These are phyloP conservation scores for Rauvolfia tetraphylla DNA, from an alignment of 257 asterid species.

Conservation along the genomic window DNA sequence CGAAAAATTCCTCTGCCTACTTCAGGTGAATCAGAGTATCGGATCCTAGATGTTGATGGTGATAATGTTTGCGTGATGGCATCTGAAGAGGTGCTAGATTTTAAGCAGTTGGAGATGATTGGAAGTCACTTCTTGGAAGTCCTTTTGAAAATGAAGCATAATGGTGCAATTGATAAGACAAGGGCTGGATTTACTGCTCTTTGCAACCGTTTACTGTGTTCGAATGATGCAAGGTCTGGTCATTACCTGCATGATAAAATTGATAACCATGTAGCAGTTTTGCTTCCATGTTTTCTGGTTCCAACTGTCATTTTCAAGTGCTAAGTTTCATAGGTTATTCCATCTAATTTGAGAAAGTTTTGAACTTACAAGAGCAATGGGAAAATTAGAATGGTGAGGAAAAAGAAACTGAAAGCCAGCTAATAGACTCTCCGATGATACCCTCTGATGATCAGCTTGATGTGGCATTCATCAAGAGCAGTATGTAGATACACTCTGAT, in stretches of 20 bases:
- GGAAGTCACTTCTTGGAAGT: conserved; percentile 95
- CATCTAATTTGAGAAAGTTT: background rate
- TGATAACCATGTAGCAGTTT: background rate
- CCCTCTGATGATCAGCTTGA: too few species aligned
- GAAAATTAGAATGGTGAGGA: background rate
- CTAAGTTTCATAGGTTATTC: background rate
- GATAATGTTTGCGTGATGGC: conserved; percentile 24
- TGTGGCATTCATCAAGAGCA: background rate
- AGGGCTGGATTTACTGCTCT: conserved; percentile 99
- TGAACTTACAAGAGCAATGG: background rate
- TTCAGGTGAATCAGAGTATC: conserved; percentile 42
- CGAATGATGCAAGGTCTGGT: conserved; percentile 79
- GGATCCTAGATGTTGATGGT: conserved; percentile 26
- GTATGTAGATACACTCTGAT: background rate
- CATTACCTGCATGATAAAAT: background rate
- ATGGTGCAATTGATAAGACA: conserved; percentile 96
- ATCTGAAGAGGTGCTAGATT: conserved; percentile 64
- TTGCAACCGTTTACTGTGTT: conserved; percentile 94
- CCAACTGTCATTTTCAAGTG: conserved; percentile 1
- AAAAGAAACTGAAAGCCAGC: background rate
- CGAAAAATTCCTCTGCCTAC: conserved; percentile 86
- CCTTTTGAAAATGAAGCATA: conserved; percentile 95
- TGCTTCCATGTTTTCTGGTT: background rate
- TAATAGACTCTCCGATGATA: too few species aligned
- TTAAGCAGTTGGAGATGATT: conserved; percentile 83